Base-by-base conservation (phyloP, 139 green algal species). In the Chlorella sp. region DNA sequence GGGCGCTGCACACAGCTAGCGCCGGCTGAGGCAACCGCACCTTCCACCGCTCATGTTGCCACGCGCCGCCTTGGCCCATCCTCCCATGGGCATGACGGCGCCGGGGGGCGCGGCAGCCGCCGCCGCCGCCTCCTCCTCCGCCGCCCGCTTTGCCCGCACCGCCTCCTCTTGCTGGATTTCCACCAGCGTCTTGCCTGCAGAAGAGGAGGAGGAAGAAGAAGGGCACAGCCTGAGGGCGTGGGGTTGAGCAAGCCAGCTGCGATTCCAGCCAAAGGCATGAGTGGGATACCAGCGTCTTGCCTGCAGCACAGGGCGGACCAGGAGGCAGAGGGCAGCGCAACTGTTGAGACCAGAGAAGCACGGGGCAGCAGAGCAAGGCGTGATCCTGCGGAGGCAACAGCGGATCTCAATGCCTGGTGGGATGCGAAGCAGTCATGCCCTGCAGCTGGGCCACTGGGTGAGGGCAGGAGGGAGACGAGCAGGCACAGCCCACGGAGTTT, bases 81-180 rank as follows among this genome's bases (percentile, higher is more conserved):
- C 92, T 39, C 78, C 86, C 34, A 40, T 1, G 64, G 68, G 69
- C 5, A 28, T 39, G 15, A 81, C 69, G 53, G 60, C 68, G 42
- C 91, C 61, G 7, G 78, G 39, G 12, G 89, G 84, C 28, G 82
- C 87, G 28, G 91, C 85, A 24, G 92, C 81, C 22, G 84, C 86
- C 14, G 86, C 86, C 24, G 90, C 90, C 42, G 94, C 93, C 32
- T 86, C 71, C 83, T 90, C 34, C 7, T 37, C 90, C 53, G 81
- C 57, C 85, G 75, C 69, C 21, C 42, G 80, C 22, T 91, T 93
- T 5, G 93, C 93, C 2, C 85, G 81, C 48, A 82, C 89, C 30
- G 93, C 95, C 91, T 98, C 96, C 91, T 98, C 96, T 88, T 94
- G 86, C 89, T 97, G 94, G 81, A 98, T 97, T 68, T 98, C 94